Base-by-base conservation (phyloP, 495 filamentous ascomycete species). In the Penicillium silybi region DNA sequence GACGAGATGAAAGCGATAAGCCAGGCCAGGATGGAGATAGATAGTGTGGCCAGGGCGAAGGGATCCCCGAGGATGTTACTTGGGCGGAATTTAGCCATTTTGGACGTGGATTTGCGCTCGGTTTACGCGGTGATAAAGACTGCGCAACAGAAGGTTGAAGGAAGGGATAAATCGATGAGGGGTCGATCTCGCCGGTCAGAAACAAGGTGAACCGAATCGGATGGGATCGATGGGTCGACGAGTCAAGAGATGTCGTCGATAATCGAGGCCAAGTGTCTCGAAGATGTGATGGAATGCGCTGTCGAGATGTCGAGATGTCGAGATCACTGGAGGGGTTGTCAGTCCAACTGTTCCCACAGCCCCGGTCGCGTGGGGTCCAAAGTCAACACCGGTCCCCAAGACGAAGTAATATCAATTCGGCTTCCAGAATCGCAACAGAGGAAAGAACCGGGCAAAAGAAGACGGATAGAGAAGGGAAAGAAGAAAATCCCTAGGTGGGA, bases 51-150 rank as follows among this genome's bases (percentile, higher is more conserved):
- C 37, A 97, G 81, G 44, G 93, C 92, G 73, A 99, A 97, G 2
- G 95, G 95, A 73, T 97, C 92, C 59, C 93, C 93, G 43, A 97
- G 75, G 47, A 97, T 89, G 69, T 96, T 91, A 61, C 88, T 90
- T 66, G 90, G 71, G 56, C 81, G 86, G 60, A 95, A 84, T 61
- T 81, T 82, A 56, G 65, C 81, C 76, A 72, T 77, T 59, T 42
- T 72, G 53, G 25, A 32, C 27, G 49, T 27, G 46, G 25, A 26
- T 48, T 45, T 25, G 48, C 48, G 52, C 90, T 85, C 87, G 93
- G 92, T 82, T 92, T 92, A 71, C 77, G 80, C 58, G 91, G 69
- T 53, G 89, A 90, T 53, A 86, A 85, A 61, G 87, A 88, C 58
- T 79, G 73, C 13, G 54, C 25, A 19, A 50, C 43, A 26, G 22